These are phyloP conservation scores for Bruguiera parviflora DNA, from an alignment of 345 rosid genomes.

Conservation along the genomic window DNA sequence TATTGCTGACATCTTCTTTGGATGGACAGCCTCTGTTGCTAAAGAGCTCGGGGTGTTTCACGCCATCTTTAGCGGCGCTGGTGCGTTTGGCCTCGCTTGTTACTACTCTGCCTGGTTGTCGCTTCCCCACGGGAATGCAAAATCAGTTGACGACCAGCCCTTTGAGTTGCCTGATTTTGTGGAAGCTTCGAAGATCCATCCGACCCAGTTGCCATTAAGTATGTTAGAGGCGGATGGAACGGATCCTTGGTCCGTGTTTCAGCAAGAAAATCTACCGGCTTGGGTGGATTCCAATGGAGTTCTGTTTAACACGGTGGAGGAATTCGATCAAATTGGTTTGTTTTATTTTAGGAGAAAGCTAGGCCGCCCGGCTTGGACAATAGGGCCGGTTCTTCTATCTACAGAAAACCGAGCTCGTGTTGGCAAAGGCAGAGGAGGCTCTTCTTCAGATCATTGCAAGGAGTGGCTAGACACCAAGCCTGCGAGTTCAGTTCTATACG, in stretches of 20 bases:
- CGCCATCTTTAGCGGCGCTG: constrained; percentile 41
- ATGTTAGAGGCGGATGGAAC: constrained; percentile 46
- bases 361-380: constrained; percentile 43
- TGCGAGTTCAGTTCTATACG: constrained; percentile 48
- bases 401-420: constrained; percentile 18
- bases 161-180: constrained; percentile 50
- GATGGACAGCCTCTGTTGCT: constrained; percentile 58
- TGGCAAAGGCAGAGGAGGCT: constrained; percentile 18
- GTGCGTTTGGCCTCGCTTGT: constrained; percentile 58
- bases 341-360: constrained; percentile 46
- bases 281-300: constrained; percentile 54
- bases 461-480: constrained; percentile 67
- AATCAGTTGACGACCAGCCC: constrained; percentile 34
- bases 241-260: constrained; percentile 49
- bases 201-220: constrained; percentile 40
- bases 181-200: constrained; percentile 48
- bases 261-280: constrained; percentile 30
- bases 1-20: constrained; percentile 57
- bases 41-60: constrained; percentile 49
- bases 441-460: constrained; percentile 22
- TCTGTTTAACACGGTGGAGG: constrained; percentile 59
- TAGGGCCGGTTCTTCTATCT: constrained; percentile 57
- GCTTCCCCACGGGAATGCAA: constrained; percentile 33
- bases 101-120: constrained; percentile 53
- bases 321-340: constrained; percentile 49